A percentile compares a stretch with the other conserved stretches of the same genome.
Conservation (phyloP, 1,284 basidiomycete genomes). For the Ustilago esculenta region DNA sequence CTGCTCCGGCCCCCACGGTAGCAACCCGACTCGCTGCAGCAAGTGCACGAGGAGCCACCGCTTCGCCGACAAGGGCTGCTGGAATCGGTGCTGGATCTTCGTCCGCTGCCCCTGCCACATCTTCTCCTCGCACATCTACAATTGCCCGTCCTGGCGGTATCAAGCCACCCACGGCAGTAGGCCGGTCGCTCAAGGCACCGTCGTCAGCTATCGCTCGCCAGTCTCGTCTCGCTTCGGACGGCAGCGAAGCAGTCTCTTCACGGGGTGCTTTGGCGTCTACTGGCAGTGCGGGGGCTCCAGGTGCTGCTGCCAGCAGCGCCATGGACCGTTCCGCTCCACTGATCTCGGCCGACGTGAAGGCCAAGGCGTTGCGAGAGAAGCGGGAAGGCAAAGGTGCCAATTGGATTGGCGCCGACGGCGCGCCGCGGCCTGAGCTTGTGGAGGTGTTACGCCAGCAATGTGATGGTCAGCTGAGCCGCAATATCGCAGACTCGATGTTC, state of each 20-base stretch:
- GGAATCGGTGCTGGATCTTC: conserved; percentile 8
- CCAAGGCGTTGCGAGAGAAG: conserved; percentile 77
- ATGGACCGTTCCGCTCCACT: conserved; percentile 71
- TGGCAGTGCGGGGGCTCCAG: conserved; percentile 15
- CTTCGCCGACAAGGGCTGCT: conserved; percentile 26
- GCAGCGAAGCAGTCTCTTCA: conserved; percentile 17
- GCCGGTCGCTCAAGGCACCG: conserved; percentile 49
- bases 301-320: conserved; percentile 21
- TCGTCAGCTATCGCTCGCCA: conserved; percentile 30
- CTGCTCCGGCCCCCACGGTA: conserved; percentile 10
- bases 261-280: conserved; percentile 30
- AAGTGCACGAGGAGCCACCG: conserved; percentile 5
- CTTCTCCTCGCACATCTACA: conserved; percentile 29
- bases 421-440: conserved; percentile 84
- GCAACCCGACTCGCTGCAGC: conserved; percentile 10
- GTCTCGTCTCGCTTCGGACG: conserved; percentile 36
- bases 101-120: conserved; percentile 11
- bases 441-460: conserved; percentile 90
- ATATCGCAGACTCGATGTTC: conserved; percentile 83
- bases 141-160: conserved; percentile 45
- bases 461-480: conserved; percentile 82
- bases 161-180: conserved; percentile 52
- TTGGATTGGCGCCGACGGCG: conserved; percentile 75
- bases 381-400: conserved; percentile 75
- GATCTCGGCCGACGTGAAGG: conserved; percentile 76